phyloP scores from a whole-genome alignment of 192 early-diverging fungal species.

The Linnemannia hyalina region DNA sequence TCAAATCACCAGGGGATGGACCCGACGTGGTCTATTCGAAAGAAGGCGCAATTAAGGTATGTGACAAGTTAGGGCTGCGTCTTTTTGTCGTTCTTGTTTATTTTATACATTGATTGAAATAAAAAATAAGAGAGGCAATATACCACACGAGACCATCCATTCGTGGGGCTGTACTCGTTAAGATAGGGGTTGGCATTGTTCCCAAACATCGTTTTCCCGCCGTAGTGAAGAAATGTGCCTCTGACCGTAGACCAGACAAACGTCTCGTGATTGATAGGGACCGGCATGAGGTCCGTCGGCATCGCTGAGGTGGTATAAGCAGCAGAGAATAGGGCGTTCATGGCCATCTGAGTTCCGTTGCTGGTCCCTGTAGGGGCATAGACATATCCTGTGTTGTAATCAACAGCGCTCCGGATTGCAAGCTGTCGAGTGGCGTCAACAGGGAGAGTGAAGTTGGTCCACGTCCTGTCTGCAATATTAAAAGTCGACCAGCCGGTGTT shows the following conservation, averaged over 20 bases:
- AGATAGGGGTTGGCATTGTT: neutral
- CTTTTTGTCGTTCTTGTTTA: neutral
- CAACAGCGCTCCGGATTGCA: neutral
- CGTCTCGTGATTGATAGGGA: neutral
- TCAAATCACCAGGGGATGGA: neutral
- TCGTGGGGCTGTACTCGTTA: neutral
- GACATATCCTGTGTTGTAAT: neutral
- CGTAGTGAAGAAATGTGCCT: constrained; percentile 1
- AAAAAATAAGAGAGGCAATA: neutral
- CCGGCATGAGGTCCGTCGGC: neutral
- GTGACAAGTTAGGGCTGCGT: neutral
- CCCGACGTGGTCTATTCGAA: neutral
- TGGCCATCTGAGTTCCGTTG: neutral
- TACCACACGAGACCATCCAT: neutral
- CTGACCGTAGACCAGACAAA: neutral
- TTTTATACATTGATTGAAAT: neutral
- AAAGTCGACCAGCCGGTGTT: neutral
- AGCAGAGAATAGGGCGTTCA: neutral
- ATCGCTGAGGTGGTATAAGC: neutral
- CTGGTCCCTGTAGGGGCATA: neutral
- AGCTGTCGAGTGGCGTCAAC: neutral
- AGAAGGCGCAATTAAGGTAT: neutral
- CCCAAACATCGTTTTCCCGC: neutral
- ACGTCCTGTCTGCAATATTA: neutral
- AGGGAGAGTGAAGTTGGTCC: neutral